Conservation (phyloP, 2,329 filamentous ascomycete genomes). For the Trichoderma oligosporum region DNA sequence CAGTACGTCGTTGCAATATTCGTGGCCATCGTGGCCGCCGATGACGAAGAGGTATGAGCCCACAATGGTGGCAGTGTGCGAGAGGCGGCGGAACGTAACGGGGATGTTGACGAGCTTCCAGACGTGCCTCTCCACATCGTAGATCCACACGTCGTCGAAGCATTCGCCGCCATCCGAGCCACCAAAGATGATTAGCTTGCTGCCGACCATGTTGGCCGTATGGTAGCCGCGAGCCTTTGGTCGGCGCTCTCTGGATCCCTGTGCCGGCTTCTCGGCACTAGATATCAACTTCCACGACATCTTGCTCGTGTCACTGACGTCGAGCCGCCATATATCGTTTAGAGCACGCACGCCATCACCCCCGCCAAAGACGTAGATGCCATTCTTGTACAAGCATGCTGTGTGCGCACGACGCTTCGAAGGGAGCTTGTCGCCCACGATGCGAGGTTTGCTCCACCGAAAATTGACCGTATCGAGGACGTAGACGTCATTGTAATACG, state of each 20-base stretch:
- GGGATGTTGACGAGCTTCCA: slow-evolving; percentile 60
- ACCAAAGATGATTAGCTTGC: slow-evolving; percentile 68
- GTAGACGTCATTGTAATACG: slow-evolving; percentile 70
- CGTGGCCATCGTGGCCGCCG: slow-evolving; percentile 65
- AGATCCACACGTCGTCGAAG: slow-evolving; percentile 71
- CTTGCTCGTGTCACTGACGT: slow-evolving; percentile 62
- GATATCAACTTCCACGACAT: slow-evolving; percentile 67
- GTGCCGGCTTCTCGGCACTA: slow-evolving; percentile 36
- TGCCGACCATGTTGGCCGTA: slow-evolving; percentile 69
- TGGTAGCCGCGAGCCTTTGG: slow-evolving; percentile 67
- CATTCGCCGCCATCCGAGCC: slow-evolving; percentile 68
- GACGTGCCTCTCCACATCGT: slow-evolving; percentile 59
- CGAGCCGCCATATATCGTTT: slow-evolving; percentile 70
- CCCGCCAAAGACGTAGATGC: slow-evolving; percentile 68
- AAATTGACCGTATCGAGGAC: slow-evolving; percentile 68
- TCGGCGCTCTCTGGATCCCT: slow-evolving; percentile 37
- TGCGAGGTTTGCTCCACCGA: slow-evolving; percentile 60
- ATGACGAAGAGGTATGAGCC: slow-evolving; percentile 68
- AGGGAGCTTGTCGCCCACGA: slow-evolving; percentile 55
- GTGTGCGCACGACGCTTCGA: slow-evolving; percentile 64
- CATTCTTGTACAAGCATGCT: slow-evolving; percentile 67
- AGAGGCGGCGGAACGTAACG: slow-evolving; percentile 59
- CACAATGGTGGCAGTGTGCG: slow-evolving; percentile 65
- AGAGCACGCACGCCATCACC: slow-evolving; percentile 67
- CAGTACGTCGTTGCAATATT: slow-evolving; percentile 66